Evolutionary conservation across 345 rosid species (phyloP), one percentile per base, ranked within the genome.

Genomic region (Abelmoschus esculentus): DNA sequence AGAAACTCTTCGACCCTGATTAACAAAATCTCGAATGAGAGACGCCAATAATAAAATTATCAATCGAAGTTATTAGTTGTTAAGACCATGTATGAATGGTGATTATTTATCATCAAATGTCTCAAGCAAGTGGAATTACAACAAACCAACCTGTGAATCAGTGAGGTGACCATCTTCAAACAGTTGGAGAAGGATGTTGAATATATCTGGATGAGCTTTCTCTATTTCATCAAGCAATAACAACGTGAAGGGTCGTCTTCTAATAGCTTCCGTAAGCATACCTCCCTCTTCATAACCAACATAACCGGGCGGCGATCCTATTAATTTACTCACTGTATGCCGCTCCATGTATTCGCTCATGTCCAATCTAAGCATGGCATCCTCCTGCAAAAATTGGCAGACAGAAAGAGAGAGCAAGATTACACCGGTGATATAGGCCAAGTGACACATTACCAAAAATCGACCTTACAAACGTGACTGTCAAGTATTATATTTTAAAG

Each of bases 311-410:
- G 98, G 98, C 61, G 97, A 84, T 36, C 98, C 98, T 56, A 93
- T 88, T 77, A 93, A 75, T 80, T 93, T 93, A 82, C 97, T 93
- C 68, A 93, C 96, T 4, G 95, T 86, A 78, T 88, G 96, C 34
- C 97, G 91, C 86, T 93, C 98, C 98, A 93, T 93, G 75, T 88
- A 93, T 81, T 93, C 98, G 72, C 98, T 93, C 98, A 93, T 93
- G 87, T 93, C 98, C 82, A 93, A 73, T 80, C 98, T 31, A 31
- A 31, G 34, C 34, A 31, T 31, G 34, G 5, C 34, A 31, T 31
- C 34, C 34, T 31, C 4, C 34, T 31, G 34, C 34, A 31, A 31
- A 31, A 31, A 3, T 31, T 31, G 4, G 4, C 3, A 31, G 34
- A 3, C 34, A 31, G 4, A 31, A 31, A 31, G 34, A 31, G 5